phyloP scores from a whole-genome alignment of 768 basidiomycete species.

The Boletus subcaerulescens region DNA sequence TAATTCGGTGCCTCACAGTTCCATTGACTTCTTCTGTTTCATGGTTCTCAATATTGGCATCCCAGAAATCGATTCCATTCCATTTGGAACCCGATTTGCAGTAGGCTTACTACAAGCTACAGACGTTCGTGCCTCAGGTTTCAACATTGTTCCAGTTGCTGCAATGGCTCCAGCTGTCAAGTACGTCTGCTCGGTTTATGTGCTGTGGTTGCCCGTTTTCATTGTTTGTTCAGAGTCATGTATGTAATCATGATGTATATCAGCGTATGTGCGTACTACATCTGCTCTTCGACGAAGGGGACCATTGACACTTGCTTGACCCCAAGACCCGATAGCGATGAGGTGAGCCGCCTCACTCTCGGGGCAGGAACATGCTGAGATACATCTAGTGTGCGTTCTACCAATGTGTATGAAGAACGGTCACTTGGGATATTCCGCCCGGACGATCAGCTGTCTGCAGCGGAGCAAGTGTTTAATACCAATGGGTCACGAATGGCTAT shows the following conservation, averaged over 20 bases:
- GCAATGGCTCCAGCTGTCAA: conserved; percentile 87
- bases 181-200: conserved; percentile 39
- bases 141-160: conserved; percentile 68
- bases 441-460: conserved; percentile 47
- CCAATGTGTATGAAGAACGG: conserved; percentile 91
- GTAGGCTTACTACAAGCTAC: conserved; percentile 77
- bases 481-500: conserved; percentile 53
- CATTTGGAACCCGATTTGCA: conserved; percentile 65
- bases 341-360: conserved; percentile 42
- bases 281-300: not conserved
- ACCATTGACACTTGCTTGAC: conserved; percentile 2
- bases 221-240: conserved; percentile 52
- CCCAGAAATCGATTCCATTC: conserved; percentile 61
- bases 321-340: conserved; percentile 73
- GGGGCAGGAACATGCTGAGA: not conserved
- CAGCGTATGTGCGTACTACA: conserved; percentile 60
- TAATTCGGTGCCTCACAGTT: conserved; percentile 36
- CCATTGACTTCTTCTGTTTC: conserved; percentile 88
- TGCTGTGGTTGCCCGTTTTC: not conserved
- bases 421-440: conserved; percentile 76
- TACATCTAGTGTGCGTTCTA: conserved; percentile 72
- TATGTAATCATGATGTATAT: conserved; percentile 96
- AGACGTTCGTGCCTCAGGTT: conserved; percentile 86
- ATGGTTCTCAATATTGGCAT: conserved; percentile 86
- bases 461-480: conserved; percentile 41